These are phyloP conservation scores for Fragaria ananassa DNA, from an alignment of 306 rosid species.

Conservation along the genomic window DNA sequence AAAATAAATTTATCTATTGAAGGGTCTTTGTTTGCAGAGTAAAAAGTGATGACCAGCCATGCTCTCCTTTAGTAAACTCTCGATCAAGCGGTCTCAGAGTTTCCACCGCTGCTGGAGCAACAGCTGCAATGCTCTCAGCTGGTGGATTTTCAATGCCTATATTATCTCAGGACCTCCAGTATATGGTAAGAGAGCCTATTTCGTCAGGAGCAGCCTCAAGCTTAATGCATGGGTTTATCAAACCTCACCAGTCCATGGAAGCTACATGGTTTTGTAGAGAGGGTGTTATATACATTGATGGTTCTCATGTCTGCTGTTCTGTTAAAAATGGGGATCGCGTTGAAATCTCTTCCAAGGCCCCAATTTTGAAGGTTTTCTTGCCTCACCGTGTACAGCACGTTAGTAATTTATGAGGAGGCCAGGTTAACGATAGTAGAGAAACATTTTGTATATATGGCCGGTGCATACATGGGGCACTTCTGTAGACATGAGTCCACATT, in stretches of 20 bases:
- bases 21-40: constrained; percentile 50
- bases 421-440: not conserved
- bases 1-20: not conserved
- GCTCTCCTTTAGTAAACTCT: constrained; percentile 47
- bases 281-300: constrained; percentile 70
- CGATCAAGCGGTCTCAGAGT: constrained; percentile 92
- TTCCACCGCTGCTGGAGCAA: constrained; percentile 88
- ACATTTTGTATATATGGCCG: constrained; percentile 15
- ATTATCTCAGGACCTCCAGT: constrained; percentile 72
- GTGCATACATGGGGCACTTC: not conserved
- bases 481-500: constrained; percentile 3
- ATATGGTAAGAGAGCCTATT: constrained; percentile 90
- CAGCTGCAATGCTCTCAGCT: constrained; percentile 93
- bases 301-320: constrained; percentile 54
- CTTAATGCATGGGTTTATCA: constrained; percentile 57
- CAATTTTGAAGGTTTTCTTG: constrained; percentile 68
- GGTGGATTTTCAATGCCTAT: constrained; percentile 77
- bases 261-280: constrained; percentile 54
- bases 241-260: constrained; percentile 43
- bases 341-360: constrained; percentile 67
- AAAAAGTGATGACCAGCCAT: constrained; percentile 40
- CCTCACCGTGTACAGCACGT: constrained; percentile 34
- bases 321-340: constrained; percentile 58
- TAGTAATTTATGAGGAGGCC: constrained; percentile 8
- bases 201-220: constrained; percentile 37